These are phyloP conservation scores for Xylaria venustula DNA, from an alignment of 495 filamentous ascomycete genomes.

Conservation along the genomic window DNA sequence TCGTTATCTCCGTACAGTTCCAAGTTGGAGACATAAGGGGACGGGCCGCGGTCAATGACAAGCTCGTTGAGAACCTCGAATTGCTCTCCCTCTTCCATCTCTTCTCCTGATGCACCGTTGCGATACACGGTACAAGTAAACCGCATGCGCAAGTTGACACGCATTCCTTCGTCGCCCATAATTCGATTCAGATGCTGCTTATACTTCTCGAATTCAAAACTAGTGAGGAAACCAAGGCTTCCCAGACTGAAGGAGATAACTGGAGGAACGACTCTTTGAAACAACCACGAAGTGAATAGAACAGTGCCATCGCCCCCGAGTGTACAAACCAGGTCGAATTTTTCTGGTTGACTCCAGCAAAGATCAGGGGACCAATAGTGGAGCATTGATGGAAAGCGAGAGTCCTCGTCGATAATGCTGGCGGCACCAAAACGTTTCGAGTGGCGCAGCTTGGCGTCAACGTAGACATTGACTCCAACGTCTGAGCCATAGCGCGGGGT, in stretches of 20 bases:
- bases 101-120: constrained; percentile 40
- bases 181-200: constrained; percentile 75
- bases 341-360: constrained; percentile 84
- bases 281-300: constrained; percentile 88
- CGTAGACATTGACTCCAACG: constrained; percentile 84
- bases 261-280: constrained; percentile 88
- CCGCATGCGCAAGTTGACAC: constrained; percentile 92
- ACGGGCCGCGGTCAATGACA: constrained; percentile 94
- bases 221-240: constrained; percentile 88
- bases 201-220: constrained; percentile 83
- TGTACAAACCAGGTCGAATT: constrained; percentile 89
- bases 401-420: constrained; percentile 66
- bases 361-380: constrained; percentile 93
- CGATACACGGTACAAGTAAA: constrained; percentile 95
- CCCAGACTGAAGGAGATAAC: constrained; percentile 87
- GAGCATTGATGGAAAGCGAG: constrained; percentile 73
- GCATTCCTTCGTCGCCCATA: constrained; percentile 92
- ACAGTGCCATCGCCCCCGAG: constrained; percentile 93
- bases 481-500: constrained; percentile 81
- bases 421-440: constrained; percentile 84
- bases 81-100: constrained; percentile 74
- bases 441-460: constrained; percentile 84
- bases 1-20: constrained; percentile 94
- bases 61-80: constrained; percentile 97
- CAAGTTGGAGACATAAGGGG: constrained; percentile 92